Evolutionary conservation across 2,329 filamentous ascomycete species (phyloP).

Genomic region (Monosporascus sp.): DNA sequence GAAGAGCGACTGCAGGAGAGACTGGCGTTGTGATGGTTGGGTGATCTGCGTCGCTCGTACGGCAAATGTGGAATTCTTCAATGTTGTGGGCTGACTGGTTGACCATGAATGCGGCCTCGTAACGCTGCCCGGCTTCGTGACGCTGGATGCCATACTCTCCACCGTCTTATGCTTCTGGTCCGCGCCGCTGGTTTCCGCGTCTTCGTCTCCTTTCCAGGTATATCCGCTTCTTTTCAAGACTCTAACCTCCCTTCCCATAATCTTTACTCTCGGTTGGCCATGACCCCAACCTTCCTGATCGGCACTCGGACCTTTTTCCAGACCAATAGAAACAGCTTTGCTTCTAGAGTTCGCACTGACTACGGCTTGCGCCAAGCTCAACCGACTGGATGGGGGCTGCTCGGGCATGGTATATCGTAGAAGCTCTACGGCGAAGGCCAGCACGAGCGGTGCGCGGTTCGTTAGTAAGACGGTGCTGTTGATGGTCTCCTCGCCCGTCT

Average conservation of each 20-base stretch:
- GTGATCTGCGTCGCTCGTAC: constrained; percentile 44
- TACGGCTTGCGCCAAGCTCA: constrained; percentile 79
- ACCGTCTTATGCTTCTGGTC: constrained; percentile 8
- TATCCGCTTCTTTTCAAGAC: constrained; percentile 78
- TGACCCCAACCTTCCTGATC: constrained; percentile 69
- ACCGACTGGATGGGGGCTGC: constrained; percentile 76
- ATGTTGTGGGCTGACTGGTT: constrained; percentile 44
- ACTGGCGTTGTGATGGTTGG: constrained; percentile 34
- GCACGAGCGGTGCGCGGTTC: constrained; percentile 75
- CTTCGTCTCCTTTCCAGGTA: constrained; percentile 45
- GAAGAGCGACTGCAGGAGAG: constrained; percentile 44
- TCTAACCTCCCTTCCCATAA: constrained; percentile 69
- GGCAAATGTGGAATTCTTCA: constrained; percentile 53
- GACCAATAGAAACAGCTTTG: constrained; percentile 70
- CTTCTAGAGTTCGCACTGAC: constrained; percentile 75
- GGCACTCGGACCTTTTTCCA: constrained; percentile 60
- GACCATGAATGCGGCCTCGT: constrained; percentile 39
- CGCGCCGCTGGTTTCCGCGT: constrained; percentile 8
- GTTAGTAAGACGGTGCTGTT: constrained; percentile 57
- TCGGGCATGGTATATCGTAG: constrained; percentile 79
- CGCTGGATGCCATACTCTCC: constrained; percentile 10
- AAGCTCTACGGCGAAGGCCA: constrained; percentile 72
- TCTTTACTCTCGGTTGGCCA: constrained; percentile 67
- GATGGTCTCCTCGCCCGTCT: constrained; percentile 55
- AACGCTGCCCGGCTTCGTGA: constrained; percentile 11